Evolutionary conservation across 768 basidiomycete genomes (phyloP), one percentile per base, ranked within the genome.

Genomic region (Exidia glandulosa): DNA sequence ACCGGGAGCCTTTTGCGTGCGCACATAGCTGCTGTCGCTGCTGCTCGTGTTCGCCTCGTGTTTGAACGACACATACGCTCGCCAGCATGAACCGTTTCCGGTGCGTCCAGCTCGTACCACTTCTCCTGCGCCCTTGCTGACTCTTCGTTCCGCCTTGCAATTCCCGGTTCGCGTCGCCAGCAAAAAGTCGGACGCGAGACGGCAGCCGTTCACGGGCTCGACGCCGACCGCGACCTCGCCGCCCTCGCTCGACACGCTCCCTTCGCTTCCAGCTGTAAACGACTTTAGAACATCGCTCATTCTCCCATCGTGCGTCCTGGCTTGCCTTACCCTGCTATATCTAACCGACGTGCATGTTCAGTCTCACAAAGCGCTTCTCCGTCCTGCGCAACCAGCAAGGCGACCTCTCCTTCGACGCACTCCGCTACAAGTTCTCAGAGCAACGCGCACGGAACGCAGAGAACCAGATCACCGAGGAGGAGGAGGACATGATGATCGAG

Each of bases 201-300:
- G 77, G 25, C 65, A 73, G 66, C 62, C 64, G 59, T 30, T 62
- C 66, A 36, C 65, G 65, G 69, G 65, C 61, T 70, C 60, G 71
- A 71, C 60, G 60, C 60, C 36, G 57, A 56, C 27, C 64, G 60
- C 29, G 66, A 62, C 63, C 62, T 23, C 55, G 34, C 32, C 41
- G 37, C 57, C 31, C 31, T 23, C 60, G 52, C 66, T 47, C 73
- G 72, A 61, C 75, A 75, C 69, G 55, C 74, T 83, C 2, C 82
- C 80, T 56, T 77, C 80, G 63, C 77, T 92, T 19, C 85, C 87
- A 58, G 80, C 86, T 9, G 74, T 78, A 48, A 82, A 80, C 75
- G 83, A 90, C 72, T 93, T 93, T 75, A 86, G 90, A 67, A 90
- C 90, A 32, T 90, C 89, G 61, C 80, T 87, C 68, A 90, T 93